Conservation (phyloP, 805 yeast species). For the Saccharomycopsis fodiens region DNA sequence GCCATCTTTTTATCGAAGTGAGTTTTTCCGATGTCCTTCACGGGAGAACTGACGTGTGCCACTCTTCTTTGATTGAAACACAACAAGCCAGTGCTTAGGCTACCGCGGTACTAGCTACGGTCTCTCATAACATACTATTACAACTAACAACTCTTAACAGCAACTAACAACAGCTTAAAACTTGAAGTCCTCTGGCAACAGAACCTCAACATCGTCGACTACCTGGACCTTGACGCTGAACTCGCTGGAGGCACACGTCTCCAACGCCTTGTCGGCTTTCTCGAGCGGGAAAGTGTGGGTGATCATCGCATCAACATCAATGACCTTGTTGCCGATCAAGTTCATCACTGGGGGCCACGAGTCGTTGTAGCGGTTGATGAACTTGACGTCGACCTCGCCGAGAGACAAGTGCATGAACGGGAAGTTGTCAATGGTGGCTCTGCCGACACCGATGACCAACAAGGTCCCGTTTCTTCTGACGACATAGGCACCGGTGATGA, state of each 20-base stretch:
- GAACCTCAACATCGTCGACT: slow-evolving; percentile 10
- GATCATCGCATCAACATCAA: slow-evolving; percentile 39
- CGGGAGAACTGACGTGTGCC: too few relatives aligned
- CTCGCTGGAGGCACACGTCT: slow-evolving; percentile 12
- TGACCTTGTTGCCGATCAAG: slow-evolving; percentile 36
- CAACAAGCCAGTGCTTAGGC: too few relatives aligned
- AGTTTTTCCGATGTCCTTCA: too few relatives aligned
- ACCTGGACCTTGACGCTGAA: slow-evolving; percentile 17
- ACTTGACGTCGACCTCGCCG: slow-evolving; percentile 44
- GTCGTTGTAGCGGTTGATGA: slow-evolving; percentile 47
- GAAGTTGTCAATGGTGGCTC: slow-evolving; percentile 36
- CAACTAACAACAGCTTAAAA: too few relatives aligned
- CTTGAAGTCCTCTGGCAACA: slow-evolving; percentile 6
- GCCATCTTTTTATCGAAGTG: too few relatives aligned
- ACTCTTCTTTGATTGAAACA: too few relatives aligned
- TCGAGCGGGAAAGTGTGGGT: slow-evolving; percentile 43
- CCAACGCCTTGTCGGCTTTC: slow-evolving; percentile 40
- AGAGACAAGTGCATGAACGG: slow-evolving; percentile 50
- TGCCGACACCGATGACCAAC: slow-evolving; percentile 47
- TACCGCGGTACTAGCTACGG: too few relatives aligned
- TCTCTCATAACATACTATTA: too few relatives aligned
- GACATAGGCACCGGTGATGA: slow-evolving; percentile 39
- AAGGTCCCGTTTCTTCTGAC: slow-evolving; percentile 40
- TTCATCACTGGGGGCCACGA: slow-evolving; percentile 53
- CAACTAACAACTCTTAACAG: too few relatives aligned